A percentile compares a stretch with the other conserved stretches of the same genome.
Evolutionary conservation across 371 early-diverging fungal genomes (phyloP).

Genomic region (Encephalitozoon romaleae): DNA sequence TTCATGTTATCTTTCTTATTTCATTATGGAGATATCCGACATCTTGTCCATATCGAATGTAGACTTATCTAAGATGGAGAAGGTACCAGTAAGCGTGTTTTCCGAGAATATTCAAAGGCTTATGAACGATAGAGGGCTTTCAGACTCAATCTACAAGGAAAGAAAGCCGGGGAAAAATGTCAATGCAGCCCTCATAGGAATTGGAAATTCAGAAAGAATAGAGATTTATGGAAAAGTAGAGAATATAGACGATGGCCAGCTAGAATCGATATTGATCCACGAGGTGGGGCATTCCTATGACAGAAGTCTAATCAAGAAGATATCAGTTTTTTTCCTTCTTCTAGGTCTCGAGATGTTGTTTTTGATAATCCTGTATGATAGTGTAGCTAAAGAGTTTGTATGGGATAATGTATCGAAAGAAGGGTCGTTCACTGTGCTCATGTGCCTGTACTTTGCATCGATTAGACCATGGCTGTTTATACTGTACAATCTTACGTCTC

Average conservation of each 20-base stretch:
- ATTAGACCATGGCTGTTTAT: slow-evolving; percentile 49
- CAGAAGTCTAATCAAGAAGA: slow-evolving; percentile 57
- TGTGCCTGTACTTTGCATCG: slow-evolving; percentile 47
- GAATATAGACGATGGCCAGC: slow-evolving; percentile 35
- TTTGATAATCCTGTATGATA: slow-evolving; percentile 35
- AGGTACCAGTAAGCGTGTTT: slow-evolving; percentile 37
- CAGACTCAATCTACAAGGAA: slow-evolving; percentile 52
- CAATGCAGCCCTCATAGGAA: slow-evolving; percentile 60
- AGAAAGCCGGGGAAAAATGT: slow-evolving; percentile 15
- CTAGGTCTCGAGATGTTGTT: slow-evolving; percentile 45
- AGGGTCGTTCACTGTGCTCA: slow-evolving; percentile 51
- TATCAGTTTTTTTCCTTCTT: slow-evolving; percentile 41
- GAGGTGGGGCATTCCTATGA: slow-evolving; percentile 61
- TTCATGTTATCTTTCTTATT: slow-evolving; percentile 49
- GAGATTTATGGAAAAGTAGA: slow-evolving; percentile 60
- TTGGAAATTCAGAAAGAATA: slow-evolving; percentile 46
- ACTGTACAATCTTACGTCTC: slow-evolving; percentile 57
- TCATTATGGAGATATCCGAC: slow-evolving; percentile 42
- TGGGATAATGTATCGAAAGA: slow-evolving; percentile 35
- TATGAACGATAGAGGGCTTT: slow-evolving; percentile 36
- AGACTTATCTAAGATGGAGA: slow-evolving; percentile 34
- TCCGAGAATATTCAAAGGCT: slow-evolving; percentile 41
- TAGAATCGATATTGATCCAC: slow-evolving; percentile 59
- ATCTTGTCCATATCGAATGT: slow-evolving; percentile 45
- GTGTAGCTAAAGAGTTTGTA: slow-evolving; percentile 33